Conservation (phyloP, 306 rosid genomes). For the Castanea crenata region DNA sequence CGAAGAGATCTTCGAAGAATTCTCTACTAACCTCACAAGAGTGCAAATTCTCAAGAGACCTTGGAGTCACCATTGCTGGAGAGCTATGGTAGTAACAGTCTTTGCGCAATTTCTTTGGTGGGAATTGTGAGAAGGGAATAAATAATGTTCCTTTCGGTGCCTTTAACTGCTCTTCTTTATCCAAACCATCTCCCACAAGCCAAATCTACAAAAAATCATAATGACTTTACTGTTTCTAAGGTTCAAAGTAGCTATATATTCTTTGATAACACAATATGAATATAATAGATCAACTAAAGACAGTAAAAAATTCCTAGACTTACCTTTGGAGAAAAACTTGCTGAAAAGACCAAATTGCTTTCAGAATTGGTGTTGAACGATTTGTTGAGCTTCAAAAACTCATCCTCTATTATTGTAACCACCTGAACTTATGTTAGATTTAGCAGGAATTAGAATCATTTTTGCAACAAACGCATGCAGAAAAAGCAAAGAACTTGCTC, state of each 20-base stretch:
- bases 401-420: slow-evolving; percentile 30
- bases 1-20: no score
- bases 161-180: slow-evolving; percentile 48
- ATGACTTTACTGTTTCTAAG: neutral
- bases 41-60: no score
- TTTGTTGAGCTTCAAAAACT: slow-evolving; percentile 43
- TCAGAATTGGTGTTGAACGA: slow-evolving; percentile 25
- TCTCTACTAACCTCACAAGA: no score
- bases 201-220: slow-evolving; percentile 42
- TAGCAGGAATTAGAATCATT: no score
- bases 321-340: slow-evolving; percentile 44
- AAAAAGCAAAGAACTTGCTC: no score
- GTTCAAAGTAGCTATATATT: neutral
- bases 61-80: no score
- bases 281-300: no score
- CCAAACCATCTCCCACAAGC: slow-evolving; percentile 66
- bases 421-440: slow-evolving; percentile 31
- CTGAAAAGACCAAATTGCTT: slow-evolving; percentile 35
- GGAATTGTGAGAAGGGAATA: slow-evolving; percentile 71
- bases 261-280: no score
- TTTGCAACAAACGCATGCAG: no score
- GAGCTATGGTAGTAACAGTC: no score
- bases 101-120: slow-evolving; percentile 39
- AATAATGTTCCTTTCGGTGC: slow-evolving; percentile 72
- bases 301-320: neutral